Evolutionary conservation across 78 protist genomes (phyloP), one percentile per base, ranked within the genome.

Genomic region (Dictyostelium brefeldianum): DNA sequence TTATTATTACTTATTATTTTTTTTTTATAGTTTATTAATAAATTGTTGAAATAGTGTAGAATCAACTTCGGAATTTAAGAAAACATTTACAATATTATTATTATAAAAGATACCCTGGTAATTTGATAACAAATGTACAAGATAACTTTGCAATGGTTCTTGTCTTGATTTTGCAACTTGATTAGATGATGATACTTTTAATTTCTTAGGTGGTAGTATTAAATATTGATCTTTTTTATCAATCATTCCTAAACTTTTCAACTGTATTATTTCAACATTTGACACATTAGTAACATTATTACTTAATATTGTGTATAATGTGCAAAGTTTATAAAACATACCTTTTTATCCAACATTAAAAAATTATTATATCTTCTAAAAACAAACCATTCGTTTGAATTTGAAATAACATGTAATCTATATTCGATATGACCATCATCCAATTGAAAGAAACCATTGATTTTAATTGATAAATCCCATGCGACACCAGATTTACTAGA

Each of bases 331-430:
- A 70, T 29, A 22, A 20, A 67, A 51, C 54, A 20, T 71, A 83
- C 82, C 27, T 83, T 85, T 75, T 85, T 56, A 64, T 87, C 81
- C 22, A 87, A 57, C 20, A 87, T 14, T 29, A 87, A 77, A 65
- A 87, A 87, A 27, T 87, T 87, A 48, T 59, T 87, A 15, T 87
- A 87, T 87, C 93, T 74, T 87, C 93, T 74, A 57, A 31, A 65
- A 29, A 87, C 85, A 14, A 65, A 27, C 93, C 93, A 87, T 64
- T 87, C 85, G 20, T 81, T 36, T 22, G 70, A 73, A 31, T 54
- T 87, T 22, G 93, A 56, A 2, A 57, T 18, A 7, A 87, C 78
- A 47, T 87, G 85, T 18, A 87, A 47, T 36, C 70, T 74, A 46
- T 87, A 87, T 87, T 87, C 91, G 20, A 77, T 77, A n/a, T 59